Base-by-base conservation (phyloP, 2,329 filamentous ascomycete species). In the Trichoderma harzianum region DNA sequence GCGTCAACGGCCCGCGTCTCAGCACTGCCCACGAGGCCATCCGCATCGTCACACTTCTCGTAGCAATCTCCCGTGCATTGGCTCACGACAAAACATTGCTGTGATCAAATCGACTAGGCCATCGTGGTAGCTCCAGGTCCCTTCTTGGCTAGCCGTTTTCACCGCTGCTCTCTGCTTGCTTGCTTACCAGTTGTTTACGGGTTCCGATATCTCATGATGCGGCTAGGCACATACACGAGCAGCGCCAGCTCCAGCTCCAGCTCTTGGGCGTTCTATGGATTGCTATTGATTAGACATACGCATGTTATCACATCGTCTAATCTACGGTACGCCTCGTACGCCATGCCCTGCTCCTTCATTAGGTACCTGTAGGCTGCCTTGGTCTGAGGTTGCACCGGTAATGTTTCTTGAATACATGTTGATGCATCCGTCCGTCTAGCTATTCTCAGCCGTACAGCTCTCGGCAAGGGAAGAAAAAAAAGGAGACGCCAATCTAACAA, bases 1-100 rank as follows among this genome's bases (percentile, higher is more conserved):
- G 26, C 36, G 7, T 53, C 39, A 24, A 39, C 43, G n/a, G 21
- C 55, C 36, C 36, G 26, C 60, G 66, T 69, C 55, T 60, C 55
- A 69, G 53, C 55, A 61, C 18, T n/a, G 34, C 36, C 65, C 53
- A 68, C 65, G 65, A 57, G 65, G 65, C 51, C 51, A 12, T 58
- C 53, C 24, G 34, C 51, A 18, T 51, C 36, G 55, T 61, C 65
- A 24, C 65, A 28, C 39, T 47, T 12, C 30, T 51, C 8, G 63
- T 30, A 24, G 28, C 64, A 67, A 12, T 14, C 43, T 34, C 34
- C 26, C 39, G 5, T 24, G 65, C 65, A 69, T n/a, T n/a, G 26
- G 53, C 34, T 60, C 14, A 8, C 53, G 26, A 60, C 28, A 26
- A 34, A 34, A 26, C n/a, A 24, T 43, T 16, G 3, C 4, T 5